These are phyloP conservation scores for Castanea sativa DNA, from an alignment of 306 rosid species.

Conservation along the genomic window DNA sequence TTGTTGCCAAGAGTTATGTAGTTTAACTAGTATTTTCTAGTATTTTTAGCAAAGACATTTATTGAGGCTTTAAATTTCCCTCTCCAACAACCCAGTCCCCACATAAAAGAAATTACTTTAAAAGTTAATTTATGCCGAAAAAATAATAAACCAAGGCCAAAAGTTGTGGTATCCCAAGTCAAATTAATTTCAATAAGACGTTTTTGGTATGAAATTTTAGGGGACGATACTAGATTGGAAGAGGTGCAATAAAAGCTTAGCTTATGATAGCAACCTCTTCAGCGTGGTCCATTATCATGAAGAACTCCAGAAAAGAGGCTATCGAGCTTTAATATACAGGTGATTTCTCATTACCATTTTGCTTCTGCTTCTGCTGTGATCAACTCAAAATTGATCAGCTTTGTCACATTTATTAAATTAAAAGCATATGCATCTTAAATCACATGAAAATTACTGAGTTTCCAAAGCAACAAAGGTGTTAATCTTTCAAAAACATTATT, in stretches of 20 bases:
- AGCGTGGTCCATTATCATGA: conserved; percentile 1
- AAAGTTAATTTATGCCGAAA: neutral
- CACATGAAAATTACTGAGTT: no score
- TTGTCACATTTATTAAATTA: no score
- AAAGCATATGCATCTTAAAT: no score
- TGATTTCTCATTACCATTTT: neutral
- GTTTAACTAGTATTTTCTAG: no score
- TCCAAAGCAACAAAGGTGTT: neutral
- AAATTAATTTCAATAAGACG: neutral
- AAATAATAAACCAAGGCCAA: no score
- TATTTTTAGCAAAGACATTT: no score
- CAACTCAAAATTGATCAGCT: no score
- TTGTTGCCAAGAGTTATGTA: no score
- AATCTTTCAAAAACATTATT: neutral
- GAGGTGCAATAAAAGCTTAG: conserved; percentile 25
- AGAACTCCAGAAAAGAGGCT: conserved; percentile 12
- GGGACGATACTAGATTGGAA: conserved; percentile 23
- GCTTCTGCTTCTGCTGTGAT: neutral
- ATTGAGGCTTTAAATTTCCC: no score
- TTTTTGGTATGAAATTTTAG: neutral
- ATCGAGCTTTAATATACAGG: conserved; percentile 19
- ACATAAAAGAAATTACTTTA: neutral
- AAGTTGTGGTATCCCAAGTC: no score
- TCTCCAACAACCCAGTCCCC: no score
- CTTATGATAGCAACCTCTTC: neutral